These are phyloP conservation scores for Murraya koenigii DNA, from an alignment of 345 rosid species.

Conservation along the genomic window DNA sequence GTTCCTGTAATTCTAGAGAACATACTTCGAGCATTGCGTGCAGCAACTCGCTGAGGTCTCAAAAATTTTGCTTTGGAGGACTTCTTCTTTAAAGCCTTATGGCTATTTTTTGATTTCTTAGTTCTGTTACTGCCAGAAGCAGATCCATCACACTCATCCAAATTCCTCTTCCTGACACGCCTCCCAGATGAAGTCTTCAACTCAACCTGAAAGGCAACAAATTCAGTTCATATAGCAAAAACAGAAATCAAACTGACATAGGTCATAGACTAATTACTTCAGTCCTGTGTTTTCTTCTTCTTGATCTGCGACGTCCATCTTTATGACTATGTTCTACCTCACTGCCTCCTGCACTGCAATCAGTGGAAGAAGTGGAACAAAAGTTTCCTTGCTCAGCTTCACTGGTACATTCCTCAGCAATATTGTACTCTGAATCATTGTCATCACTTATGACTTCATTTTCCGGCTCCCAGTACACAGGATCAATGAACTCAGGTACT, in stretches of 20 bases:
- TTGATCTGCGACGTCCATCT: slow-evolving; percentile 56
- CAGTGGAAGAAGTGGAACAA: slow-evolving; percentile 56
- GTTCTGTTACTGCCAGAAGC: slow-evolving; percentile 38
- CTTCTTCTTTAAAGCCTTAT: slow-evolving; percentile 55
- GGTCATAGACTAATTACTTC: slow-evolving; percentile 50
- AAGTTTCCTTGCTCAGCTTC: slow-evolving; percentile 71
- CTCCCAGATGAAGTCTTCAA: slow-evolving; percentile 60
- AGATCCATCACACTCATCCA: slow-evolving; percentile 64
- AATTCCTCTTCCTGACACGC: slow-evolving; percentile 70
- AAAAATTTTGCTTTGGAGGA: slow-evolving; percentile 55
- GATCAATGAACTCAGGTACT: slow-evolving; percentile 80
- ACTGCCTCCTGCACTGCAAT: slow-evolving; percentile 65
- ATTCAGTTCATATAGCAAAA: slow-evolving; percentile 27
- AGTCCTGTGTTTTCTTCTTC: slow-evolving; percentile 51
- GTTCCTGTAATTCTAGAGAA: slow-evolving; percentile 81
- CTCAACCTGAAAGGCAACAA: slow-evolving; percentile 55
- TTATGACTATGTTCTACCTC: slow-evolving; percentile 49
- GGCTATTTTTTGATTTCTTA: slow-evolving; percentile 50
- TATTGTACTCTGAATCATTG: slow-evolving; percentile 87
- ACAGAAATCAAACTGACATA: slow-evolving; percentile 10
- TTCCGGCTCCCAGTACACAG: slow-evolving; percentile 92
- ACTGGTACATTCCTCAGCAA: slow-evolving; percentile 64
- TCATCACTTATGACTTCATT: slow-evolving; percentile 75
- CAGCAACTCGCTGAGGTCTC: slow-evolving; percentile 95
- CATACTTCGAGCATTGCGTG: slow-evolving; percentile 82